A percentile compares a stretch with the other conserved stretches of the same genome.
These are phyloP conservation scores for Casuarina cunninghamiana DNA, from an alignment of 306 rosid genomes.

Conservation along the genomic window DNA sequence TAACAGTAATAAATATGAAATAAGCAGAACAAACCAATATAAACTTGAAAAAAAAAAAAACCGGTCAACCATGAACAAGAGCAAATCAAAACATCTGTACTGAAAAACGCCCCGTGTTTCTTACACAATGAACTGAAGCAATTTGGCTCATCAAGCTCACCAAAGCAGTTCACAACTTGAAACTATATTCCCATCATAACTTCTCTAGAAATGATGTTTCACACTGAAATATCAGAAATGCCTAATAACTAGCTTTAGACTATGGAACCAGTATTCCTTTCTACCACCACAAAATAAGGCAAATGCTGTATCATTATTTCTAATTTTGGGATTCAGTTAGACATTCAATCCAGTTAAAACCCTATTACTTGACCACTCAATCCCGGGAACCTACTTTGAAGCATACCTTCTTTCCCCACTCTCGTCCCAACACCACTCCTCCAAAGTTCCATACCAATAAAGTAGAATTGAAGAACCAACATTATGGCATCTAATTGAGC, in stretches of 20 bases:
- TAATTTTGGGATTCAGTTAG: not conserved
- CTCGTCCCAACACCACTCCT: constrained; percentile 1
- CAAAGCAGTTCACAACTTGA: not conserved
- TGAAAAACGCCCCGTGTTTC: not conserved
- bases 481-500: not conserved
- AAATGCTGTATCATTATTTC: not conserved
- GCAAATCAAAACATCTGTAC: not conserved
- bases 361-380: not conserved
- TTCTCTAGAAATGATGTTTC: no score
- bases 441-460: not conserved
- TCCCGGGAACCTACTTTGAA: not conserved
- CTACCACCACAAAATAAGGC: not conserved
- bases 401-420: not conserved
- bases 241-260: not conserved
- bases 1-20: not conserved
- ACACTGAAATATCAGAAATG: not conserved
- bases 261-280: not conserved
- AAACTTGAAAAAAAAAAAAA: not conserved
- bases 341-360: not conserved
- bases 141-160: not conserved
- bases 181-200: no score
- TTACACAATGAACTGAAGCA: not conserved
- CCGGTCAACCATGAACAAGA: not conserved
- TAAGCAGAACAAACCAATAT: not conserved
- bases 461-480: not conserved